Evolutionary conservation across 2,329 filamentous ascomycete species (phyloP), one percentile per base, ranked within the genome.

Genomic region (Didymella glomerata): DNA sequence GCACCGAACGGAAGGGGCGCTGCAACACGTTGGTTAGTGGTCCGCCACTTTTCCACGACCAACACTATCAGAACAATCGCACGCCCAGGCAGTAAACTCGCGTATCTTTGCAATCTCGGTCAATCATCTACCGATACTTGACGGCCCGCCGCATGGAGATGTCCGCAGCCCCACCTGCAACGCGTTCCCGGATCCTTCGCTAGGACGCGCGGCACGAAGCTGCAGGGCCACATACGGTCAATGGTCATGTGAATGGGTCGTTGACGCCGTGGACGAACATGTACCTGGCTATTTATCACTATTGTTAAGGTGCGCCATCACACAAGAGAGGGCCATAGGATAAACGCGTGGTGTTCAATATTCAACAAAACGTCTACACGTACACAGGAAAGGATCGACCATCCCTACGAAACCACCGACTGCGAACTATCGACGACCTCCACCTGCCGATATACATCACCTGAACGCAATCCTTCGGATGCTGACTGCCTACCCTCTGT

Each of bases 181-280:
- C 40, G 46, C 49, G 49, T 46, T 49, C 30, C 7, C 32, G 38
- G 32, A 16, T n/a, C 20, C 22, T 51, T 25, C 8, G 5, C 27
- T 7, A 47, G 20, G 44, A 53, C 55, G 55, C 55, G 55, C 55
- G 49, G 55, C 49, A 16, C 20, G 30, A 45, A n/a, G 30, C 9
- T 2, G 9, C 20, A n/a, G 14, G 22, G 55, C 14, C 18, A 18
- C 30, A 11, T 38, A 22, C 55, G 8, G 2, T 25, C n/a, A 38
- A 2, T 18, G 20, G 25, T n/a, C 2, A 32, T 4, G 11, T 25
- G 14, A 2, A 49, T 9, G 8, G 8, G 20, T 8, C n/a, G n/a
- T 28, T 7, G n/a, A 49, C 1, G 20, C 14, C 20, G 11, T 42
- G 18, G 14, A 28, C 16, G 11, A 27, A 16, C 18, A 45, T 27